Base-by-base conservation (phyloP, 2,329 filamentous ascomycete species). In the Grosmannia serpens region DNA sequence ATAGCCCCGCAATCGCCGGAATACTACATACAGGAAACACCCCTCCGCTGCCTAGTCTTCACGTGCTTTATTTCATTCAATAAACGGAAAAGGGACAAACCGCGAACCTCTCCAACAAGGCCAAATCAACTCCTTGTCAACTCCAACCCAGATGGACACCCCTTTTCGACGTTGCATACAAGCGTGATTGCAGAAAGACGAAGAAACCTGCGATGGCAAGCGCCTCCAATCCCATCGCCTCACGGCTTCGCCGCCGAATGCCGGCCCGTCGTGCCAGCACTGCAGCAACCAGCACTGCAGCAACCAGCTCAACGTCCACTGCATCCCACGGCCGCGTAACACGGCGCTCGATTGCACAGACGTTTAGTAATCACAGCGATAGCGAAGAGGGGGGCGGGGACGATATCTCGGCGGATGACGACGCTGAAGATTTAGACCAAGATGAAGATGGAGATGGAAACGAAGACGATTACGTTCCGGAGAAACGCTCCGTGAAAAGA, bases 341-440 rank as follows among this genome's bases (percentile, higher is more conserved):
- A 17, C 60, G 62, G 13, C 59, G 58, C 29, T 55, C 62, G 7
- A 53, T 57, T 0, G 54, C 58, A 8, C 53, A 41, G 13, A 57
- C 15, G 22, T 59, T 5, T 1, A 54, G 58, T 27, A 27, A 33
- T 15, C 56, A 59, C 22, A 61, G 56, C 22, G 55, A 50, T 5
- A 54, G 47, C 13, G 53, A 56, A 9, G 44, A 55, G 8, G 61
- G 59, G 1, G 56, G 55, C 3, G 56, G 56, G 10, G 61, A 59
- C 2, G 58, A 62, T 3, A 31, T 54, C 17, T 49, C 44, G 17
- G 56, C 53, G 0, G 52, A 57, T 2, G 58, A 53, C 1, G 27
- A 22, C 10, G 41, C 26, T 15, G 35, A 41, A n/a, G 38, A 31
- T 1, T 13, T 29, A 20, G 35, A 47, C 10, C 51, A 52, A 15